Conservation (phyloP, 2,329 filamentous ascomycete genomes). For the Ophiostoma australiae region DNA sequence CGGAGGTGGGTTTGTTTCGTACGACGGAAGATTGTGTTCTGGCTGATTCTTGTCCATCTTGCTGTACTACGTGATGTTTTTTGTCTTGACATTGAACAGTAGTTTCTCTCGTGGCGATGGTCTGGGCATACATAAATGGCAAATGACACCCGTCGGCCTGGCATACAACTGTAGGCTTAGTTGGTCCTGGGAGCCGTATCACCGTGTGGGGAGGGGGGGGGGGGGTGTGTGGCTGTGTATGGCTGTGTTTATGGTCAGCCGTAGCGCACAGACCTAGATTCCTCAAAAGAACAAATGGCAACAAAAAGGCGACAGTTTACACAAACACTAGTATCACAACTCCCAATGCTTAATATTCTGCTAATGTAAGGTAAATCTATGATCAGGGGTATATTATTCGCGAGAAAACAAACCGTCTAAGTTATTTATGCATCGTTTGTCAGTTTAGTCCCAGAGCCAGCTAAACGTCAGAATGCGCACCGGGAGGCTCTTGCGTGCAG, state of each 20-base stretch:
- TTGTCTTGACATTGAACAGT: not conserved
- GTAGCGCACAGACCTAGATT: too few relatives aligned
- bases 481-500: not conserved
- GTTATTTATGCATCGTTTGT: too few relatives aligned
- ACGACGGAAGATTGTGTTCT: not conserved
- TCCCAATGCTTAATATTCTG: too few relatives aligned
- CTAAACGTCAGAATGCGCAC: constrained; percentile 15
- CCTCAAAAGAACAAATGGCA: not conserved
- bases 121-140: too few relatives aligned
- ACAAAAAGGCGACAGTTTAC: too few relatives aligned
- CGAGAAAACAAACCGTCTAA: not conserved
- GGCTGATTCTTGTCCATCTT: not conserved
- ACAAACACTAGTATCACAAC: too few relatives aligned
- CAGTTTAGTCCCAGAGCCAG: constrained; percentile 21
- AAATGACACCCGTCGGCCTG: not conserved
- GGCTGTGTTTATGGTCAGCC: too few relatives aligned
- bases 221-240: too few relatives aligned
- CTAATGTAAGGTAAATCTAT: not conserved
- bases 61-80: not conserved
- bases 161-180: not conserved
- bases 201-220: too few relatives aligned
- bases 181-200: not conserved
- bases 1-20: not conserved
- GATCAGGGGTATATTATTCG: not conserved
- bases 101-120: not conserved